A percentile compares a stretch with the other conserved stretches of the same genome.
phyloP scores from a whole-genome alignment of 169 alveolate genomes.

The Perkinsus olseni region DNA sequence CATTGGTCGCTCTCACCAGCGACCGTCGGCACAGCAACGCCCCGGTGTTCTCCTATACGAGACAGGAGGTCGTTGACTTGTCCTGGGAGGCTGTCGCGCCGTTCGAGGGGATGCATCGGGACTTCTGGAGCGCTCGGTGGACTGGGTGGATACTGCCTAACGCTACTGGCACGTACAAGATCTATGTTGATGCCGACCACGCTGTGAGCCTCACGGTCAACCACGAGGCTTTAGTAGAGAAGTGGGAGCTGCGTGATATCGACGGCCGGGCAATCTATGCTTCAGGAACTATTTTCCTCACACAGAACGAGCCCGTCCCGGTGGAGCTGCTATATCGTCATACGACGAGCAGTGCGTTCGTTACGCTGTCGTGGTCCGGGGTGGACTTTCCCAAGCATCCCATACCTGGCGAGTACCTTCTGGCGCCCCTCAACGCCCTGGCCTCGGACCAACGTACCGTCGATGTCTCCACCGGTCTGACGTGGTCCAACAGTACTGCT shows the following conservation, averaged over 20 bases:
- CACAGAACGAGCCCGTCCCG: slow-evolving; percentile 14
- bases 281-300: neutral
- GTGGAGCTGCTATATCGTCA: slow-evolving; percentile 12
- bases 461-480: neutral
- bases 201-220: neutral
- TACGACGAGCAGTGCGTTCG: neutral
- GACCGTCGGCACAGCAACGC: neutral
- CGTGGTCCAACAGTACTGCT: neutral
- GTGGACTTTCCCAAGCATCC: slow-evolving; percentile 10
- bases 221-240: neutral
- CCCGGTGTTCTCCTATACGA: slow-evolving; percentile 1
- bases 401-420: slow-evolving; percentile 3
- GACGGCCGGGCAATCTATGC: slow-evolving; percentile 8
- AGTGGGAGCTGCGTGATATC: neutral
- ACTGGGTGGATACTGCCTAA: slow-evolving; percentile 6
- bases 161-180: slow-evolving; percentile 10
- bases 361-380: slow-evolving; percentile 9
- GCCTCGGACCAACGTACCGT: neutral
- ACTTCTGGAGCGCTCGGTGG: slow-evolving; percentile 7
- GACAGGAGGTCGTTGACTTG: slow-evolving; percentile 4
- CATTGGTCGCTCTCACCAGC: slow-evolving; percentile 3
- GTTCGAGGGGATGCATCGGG: neutral
- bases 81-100: slow-evolving; percentile 9
- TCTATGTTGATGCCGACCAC: slow-evolving; percentile 13
- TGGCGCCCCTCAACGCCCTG: slow-evolving; percentile 6